Base-by-base conservation (phyloP, 2,329 filamentous ascomycete genomes). In the Colletotrichum sp. region DNA sequence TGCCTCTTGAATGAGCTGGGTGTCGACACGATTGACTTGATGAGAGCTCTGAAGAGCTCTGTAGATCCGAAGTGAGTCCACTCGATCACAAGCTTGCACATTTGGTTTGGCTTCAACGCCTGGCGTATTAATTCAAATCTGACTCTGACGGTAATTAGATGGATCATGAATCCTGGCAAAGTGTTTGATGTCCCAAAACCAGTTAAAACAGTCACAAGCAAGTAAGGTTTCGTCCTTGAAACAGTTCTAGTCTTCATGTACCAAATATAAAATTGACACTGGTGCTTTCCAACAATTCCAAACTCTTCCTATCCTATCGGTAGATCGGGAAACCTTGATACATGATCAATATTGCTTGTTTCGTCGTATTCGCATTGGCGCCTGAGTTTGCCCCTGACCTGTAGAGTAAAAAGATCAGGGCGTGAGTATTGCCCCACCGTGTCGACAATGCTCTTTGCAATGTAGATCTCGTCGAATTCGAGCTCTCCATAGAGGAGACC, bases 1-100 rank as follows among this genome's bases (percentile, higher is more conserved):
- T 92, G 88, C 10, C 86, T 94, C 16, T 80, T 91, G 34, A 91
- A 93, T 75, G 93, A 95, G 80, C 86, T 95, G 12, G 92, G 92
- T 0, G 79, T 88, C 4, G 89, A 90, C 16, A 93, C 93, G 0
- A 90, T 94, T 79, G 89, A 89, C 39, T 88, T 93, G 9, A 94
- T 94, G 93, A 91, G 90, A 78, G 90, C 88, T 76, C 85, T 94
- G 78, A 94, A 94, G 81, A 83, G 85, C 16, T 88, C 92, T 6
- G 84, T 94, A 44, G 93, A 94, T 84, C 93, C 93, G 3, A 83
- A 82, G 82, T 83, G 72, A 69, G 82, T 79, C 8, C 36, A 44
- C 36, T 39, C 36, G 0, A 3, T 39, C 36, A 3, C 36, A 39
- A 5, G 1, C 36, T 39, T 18, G 0, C 16, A 39, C 4, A 9